Base-by-base conservation (phyloP, 1,284 basidiomycete species). In the Leccinum pseudoinsigne region DNA sequence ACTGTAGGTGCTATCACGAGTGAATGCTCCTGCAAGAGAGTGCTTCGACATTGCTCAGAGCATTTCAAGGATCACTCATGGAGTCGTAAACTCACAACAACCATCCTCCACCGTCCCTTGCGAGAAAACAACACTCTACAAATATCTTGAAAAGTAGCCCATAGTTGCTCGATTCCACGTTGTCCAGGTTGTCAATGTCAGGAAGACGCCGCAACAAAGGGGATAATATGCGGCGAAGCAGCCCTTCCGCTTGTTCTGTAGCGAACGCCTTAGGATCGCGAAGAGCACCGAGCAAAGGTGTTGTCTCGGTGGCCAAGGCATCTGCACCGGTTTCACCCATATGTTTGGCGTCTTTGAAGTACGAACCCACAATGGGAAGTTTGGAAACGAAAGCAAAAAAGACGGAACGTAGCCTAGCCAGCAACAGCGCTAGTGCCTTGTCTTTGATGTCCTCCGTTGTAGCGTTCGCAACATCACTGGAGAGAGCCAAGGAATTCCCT, bases 1-100 rank as follows among this genome's bases (percentile, higher is more conserved):
- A 70, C 28, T n/a, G 51, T 68, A 18, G 71, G 72, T 36, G 71
- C 72, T 59, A 71, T 62, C 50, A 74, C 62, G 14, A 71, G 72
- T 9, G 69, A 71, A 54, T 74, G 71, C 14, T 74, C 72, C 36
- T 72, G 72, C 31, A 71, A 18, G 36, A 67, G 62, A 3, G 62
- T 62, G 34, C 72, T 74, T 68, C 16, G 28, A 56, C 45, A 40
- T 10, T 5, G 23, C 58, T 74, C 36, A 62, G 59, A 36, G 23
- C 23, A 23, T 28, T 38, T 10, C 6, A 53, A 21, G 28, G 8
- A 38, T 57, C 50, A 31, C 14, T 18, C 12, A 55, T 21, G 4
- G 11, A 57, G 7, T 50, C 8, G 6, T 21, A 14, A 31, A 36
- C 72, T 68, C 12, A 73, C 72, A 70, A 74, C 4, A 70, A 47